These are phyloP conservation scores for Kurtzmaniella quercitrusa DNA, from an alignment of 1,139 yeast genomes.

Conservation along the genomic window DNA sequence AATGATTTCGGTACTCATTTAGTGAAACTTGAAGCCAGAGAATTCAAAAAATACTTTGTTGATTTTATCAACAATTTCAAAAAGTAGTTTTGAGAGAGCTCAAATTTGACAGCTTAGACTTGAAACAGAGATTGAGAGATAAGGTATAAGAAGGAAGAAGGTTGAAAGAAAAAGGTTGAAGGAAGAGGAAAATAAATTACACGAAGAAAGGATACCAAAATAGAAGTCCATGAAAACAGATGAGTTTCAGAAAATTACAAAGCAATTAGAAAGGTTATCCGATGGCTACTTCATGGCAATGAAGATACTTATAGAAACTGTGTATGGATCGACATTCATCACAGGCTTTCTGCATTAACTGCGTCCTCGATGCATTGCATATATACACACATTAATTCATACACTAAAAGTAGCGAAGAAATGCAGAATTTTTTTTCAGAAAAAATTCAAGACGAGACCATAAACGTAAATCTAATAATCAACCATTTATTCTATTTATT, in stretches of 20 bases:
- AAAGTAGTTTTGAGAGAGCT: too few species aligned
- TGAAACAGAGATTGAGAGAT: not conserved
- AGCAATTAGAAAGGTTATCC: not conserved
- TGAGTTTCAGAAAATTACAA: not conserved
- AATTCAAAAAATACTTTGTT: constrained; percentile 62
- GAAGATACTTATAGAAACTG: not conserved
- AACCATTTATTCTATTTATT: not conserved
- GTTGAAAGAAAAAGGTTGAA: not conserved
- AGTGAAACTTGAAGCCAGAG: constrained; percentile 50
- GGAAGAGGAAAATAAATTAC: too few species aligned
- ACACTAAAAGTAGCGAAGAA: not conserved
- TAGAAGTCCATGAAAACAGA: too few species aligned
- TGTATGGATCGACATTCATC: not conserved
- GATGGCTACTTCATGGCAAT: too few species aligned
- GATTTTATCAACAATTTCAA: constrained; percentile 50
- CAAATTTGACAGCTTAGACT: constrained; percentile 4
- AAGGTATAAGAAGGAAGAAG: not conserved
- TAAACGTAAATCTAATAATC: too few species aligned
- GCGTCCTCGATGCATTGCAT: constrained; percentile 1
- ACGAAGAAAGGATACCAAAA: too few species aligned
- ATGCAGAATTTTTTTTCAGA: too few species aligned
- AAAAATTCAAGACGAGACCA: too few species aligned
- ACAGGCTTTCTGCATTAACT: not conserved
- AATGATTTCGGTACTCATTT: constrained; percentile 56
- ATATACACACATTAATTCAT: not conserved